Conservation (phyloP, 2,329 filamentous ascomycete genomes). For the Diaporthe humulicola region DNA sequence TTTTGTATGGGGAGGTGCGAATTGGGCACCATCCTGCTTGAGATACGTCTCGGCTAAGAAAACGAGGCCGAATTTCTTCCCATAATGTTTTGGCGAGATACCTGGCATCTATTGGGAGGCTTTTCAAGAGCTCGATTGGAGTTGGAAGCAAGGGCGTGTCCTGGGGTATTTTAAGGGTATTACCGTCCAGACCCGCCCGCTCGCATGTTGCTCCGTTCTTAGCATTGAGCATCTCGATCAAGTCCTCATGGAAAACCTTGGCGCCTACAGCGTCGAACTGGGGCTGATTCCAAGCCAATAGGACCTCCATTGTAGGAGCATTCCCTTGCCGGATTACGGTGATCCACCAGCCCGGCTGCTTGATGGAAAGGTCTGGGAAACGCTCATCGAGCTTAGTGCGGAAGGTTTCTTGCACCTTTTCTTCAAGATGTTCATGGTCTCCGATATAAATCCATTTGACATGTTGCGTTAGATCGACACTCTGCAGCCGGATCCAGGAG, state of each 20-base stretch:
- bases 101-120: constrained; percentile 22
- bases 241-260: constrained; percentile 42
- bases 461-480: constrained; percentile 40
- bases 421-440: constrained; percentile 36
- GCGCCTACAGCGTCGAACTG: constrained; percentile 34
- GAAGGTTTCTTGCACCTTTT: constrained; percentile 23
- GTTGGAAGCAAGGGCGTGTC: constrained; percentile 45
- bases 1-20: constrained; percentile 33
- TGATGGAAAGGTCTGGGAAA: constrained; percentile 38
- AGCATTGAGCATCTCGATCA: constrained; percentile 48
- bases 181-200: constrained; percentile 42
- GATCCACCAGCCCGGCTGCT: constrained; percentile 39
- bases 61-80: constrained; percentile 40
- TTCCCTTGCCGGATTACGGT: constrained; percentile 38
- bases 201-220: constrained; percentile 38
- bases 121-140: constrained; percentile 43
- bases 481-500: constrained; percentile 41
- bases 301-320: constrained; percentile 39
- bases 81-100: constrained; percentile 29
- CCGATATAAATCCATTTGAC: constrained; percentile 38
- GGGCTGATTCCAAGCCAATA: constrained; percentile 40
- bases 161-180: constrained; percentile 45
- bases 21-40: constrained; percentile 42
- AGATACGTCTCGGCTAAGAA: constrained; percentile 36
- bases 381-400: constrained; percentile 38